A percentile compares a stretch with the other conserved stretches of the same genome.
Conservation (phyloP, 2,329 filamentous ascomycete species). For the Plenodomus biglobosus region DNA sequence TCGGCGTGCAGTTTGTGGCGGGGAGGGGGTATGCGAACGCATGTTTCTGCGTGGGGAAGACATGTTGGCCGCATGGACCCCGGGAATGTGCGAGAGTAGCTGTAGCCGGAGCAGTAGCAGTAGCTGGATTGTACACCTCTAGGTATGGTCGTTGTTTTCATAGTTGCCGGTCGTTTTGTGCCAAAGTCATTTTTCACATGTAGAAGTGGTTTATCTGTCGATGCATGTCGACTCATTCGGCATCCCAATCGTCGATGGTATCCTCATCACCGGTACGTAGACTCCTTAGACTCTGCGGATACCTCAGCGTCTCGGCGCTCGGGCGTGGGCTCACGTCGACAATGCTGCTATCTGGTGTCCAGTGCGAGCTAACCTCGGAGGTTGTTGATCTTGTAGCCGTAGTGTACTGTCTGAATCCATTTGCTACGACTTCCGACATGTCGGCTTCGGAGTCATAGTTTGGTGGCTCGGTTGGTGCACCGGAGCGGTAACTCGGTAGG, state of each 20-base stretch:
- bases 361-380: conserved; percentile 28
- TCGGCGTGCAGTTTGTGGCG: no score
- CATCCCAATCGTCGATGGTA: conserved; percentile 17
- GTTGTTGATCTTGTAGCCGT: conserved; percentile 19
- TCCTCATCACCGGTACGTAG: conserved; percentile 27
- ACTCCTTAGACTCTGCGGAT: conserved; percentile 26
- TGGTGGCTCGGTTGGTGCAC: conserved; percentile 42
- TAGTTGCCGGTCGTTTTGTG: neutral
- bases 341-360: conserved; percentile 45
- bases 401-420: conserved; percentile 48
- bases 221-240: conserved; percentile 8
- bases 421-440: conserved; percentile 42
- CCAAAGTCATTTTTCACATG: neutral
- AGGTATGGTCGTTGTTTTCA: neutral
- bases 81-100: neutral
- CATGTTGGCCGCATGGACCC: no score
- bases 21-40: no score
- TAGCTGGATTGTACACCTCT: no score
- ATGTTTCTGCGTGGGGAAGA: no score
- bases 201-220: neutral
- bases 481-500: conserved; percentile 51
- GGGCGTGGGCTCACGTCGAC: conserved; percentile 43
- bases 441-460: conserved; percentile 48
- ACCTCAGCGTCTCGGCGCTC: conserved; percentile 42
- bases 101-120: neutral